Base-by-base conservation (phyloP, 2,329 filamentous ascomycete genomes). In the Stromatinia cepivora region DNA sequence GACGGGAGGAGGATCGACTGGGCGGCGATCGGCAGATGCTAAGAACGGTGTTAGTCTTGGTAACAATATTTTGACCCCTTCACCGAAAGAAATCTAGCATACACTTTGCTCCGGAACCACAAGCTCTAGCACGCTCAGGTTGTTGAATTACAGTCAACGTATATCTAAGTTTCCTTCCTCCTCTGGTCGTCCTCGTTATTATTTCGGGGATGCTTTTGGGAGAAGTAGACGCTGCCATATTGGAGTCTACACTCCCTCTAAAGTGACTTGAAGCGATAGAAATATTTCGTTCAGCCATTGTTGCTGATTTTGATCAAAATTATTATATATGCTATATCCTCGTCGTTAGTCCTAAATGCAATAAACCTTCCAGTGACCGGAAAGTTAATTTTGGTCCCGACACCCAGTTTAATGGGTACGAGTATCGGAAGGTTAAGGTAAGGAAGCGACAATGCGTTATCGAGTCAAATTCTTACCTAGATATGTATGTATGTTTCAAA, bases 71-170 rank as follows among this genome's bases (percentile, higher is more conserved):
- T 34, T 46, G 20, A n/a, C 20, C 13, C 50, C 20, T 39, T 62
- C 36, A 68, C 25, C 46, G 34, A 34, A 42, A 48, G 42, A 28
- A 42, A 52, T 5, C 34, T 28, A n/a, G 69, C 90, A 81, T 85
- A 97, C 93, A 97, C 83, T 98, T 98, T 67, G 93, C 93, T 71
- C 95, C 95, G 68, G 93, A 94, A 77, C 95, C 95, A 80, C 95
- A 99, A 68, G 95, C 95, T 83, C 95, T 88, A 63, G 95, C 94
- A 77, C 94, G 92, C 82, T 97, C 91, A 28, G 95, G 95, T 79
- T 98, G 93, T 81, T 99, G 95, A 76, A 97, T 89, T 69, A 98
- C 93, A 70, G 87, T 88, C 80, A 98, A 84, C 73, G 87, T 85
- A 80, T 98, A 98, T 78, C 88, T 92, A 74, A 97, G 86, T 72